Evolutionary conservation across 139 green algal genomes (phyloP).

Genomic region (Axilococcus clingmanii): DNA sequence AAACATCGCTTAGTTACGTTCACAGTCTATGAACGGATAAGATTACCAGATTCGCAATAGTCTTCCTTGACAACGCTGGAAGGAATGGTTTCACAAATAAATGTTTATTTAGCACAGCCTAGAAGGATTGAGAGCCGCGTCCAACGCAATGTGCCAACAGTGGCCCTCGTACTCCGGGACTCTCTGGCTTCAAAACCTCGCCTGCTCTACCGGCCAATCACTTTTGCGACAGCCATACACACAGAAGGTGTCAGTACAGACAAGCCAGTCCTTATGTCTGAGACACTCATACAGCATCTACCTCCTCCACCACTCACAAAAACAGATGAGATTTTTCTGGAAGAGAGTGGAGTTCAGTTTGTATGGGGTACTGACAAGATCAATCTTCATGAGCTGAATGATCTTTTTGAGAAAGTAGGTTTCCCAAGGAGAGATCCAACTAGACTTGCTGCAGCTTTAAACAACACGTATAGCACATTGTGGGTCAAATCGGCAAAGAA

Average conservation of each 20-base stretch:
- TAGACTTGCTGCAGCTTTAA: conserved; percentile 53
- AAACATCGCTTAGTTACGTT: too few relatives aligned
- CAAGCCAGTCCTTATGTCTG: conserved; percentile 18
- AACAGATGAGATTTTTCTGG: conserved; percentile 48
- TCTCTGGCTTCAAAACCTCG: conserved; percentile 1
- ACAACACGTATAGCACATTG: conserved; percentile 56
- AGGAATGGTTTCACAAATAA: too few relatives aligned
- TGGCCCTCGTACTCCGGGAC: too few relatives aligned
- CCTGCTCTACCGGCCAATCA: neutral
- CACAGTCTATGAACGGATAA: too few relatives aligned
- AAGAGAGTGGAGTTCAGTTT: conserved; percentile 64
- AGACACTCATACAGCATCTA: neutral
- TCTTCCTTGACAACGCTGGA: too few relatives aligned
- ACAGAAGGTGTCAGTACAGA: conserved; percentile 18
- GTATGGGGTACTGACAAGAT: conserved; percentile 48
- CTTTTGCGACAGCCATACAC: neutral
- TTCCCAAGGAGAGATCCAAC: conserved; percentile 66
- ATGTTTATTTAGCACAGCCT: too few relatives aligned
- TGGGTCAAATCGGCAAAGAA: conserved; percentile 46
- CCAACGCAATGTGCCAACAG: too few relatives aligned
- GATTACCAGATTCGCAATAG: too few relatives aligned
- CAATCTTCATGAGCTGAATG: conserved; percentile 63
- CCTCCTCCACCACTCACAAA: conserved; percentile 30
- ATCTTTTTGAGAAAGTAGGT: conserved; percentile 78
- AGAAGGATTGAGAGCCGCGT: too few relatives aligned